Base-by-base conservation (phyloP, 805 yeast species). In the Tetrapisispora pingtungensis region DNA sequence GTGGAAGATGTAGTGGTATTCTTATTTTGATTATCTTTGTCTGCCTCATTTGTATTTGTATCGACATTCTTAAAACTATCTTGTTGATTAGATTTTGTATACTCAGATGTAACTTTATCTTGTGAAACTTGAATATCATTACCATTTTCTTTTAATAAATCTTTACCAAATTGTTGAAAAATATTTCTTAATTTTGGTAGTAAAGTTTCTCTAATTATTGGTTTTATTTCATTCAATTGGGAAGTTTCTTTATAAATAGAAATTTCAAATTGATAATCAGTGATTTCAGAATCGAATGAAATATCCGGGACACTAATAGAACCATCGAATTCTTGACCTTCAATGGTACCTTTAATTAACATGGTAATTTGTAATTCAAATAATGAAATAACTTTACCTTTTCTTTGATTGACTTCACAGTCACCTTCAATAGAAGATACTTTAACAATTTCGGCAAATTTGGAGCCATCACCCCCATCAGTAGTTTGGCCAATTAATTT, bases 371-470 rank as follows among this genome's bases (percentile, higher is more conserved):
- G 74, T 59, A 93, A 69, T 57, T 93, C 98, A 64, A 87, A 93
- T 47, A 93, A 67, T 4, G 95, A 84, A 55, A 93, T 89, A 22
- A 90, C 94, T 64, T 90, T 89, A 14, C 99, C 98, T 65, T 93
- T 93, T 56, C 98, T 79, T 69, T 93, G 98, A 53, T 87, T 83
- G 27, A 93, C 97, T 60, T 89, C 98, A 51, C 89, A 95, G 56
- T 93, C 99, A 43, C 99, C 99, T 56, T 85, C 95, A 18, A 90
- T 52, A 3, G 71, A 64, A 5, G 67, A 57, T 10, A 77, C 64
- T 2, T 57, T 55, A 12, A 65, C 44, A 14, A 66, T 57, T 26
- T 57, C 53, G 13, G 66, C 69, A 18, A 58, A 70, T 6, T 65
- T 56, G 7, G 37, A 40, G 12, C 43, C 47, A 2, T 50, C 43